Base-by-base conservation (phyloP, 2,329 filamentous ascomycete species). In the Thelonectria rubi region DNA sequence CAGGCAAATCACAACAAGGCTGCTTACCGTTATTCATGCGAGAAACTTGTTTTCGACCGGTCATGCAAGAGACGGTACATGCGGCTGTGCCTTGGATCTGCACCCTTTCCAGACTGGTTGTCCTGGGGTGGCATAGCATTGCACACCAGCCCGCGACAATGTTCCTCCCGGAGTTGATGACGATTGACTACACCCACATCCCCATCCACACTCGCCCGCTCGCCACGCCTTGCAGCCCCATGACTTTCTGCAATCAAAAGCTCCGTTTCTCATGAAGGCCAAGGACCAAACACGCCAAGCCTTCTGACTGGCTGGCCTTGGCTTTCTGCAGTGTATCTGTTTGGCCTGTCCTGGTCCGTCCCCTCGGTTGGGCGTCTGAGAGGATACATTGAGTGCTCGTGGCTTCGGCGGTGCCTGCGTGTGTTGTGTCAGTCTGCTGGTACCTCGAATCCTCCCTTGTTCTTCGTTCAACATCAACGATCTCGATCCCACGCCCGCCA, bases 401-500 rank as follows among this genome's bases (percentile, higher is more conserved):
- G 21, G 32, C 51, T 51, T 51, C 30, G 42, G 10, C 14, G 37
- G 54, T 37, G 46, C 37, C 24, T 39, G 32, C 20, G 26, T 42
- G 32, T 48, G 26, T 20, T 43, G 40, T 61, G 48, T 53, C 53
- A 53, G 21, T 51, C 47, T 42, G 40, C 24, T 45, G 26, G 26
- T 30, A 30, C 52, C 48, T 24, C 14, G 26, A 26, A 21, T 45
- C 46, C 45, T 39, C 26, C 34, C 50, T 49, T 32, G 3, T 3
- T n/a, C 39, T 45, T 18, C 21, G 10, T 43, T 46, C 47, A 56
- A 53, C 42, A 53, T 40, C 30, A 30, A 10, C 40, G 11, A 60
- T 60, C 58, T 60, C 52, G 58, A 60, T 60, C 52, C 47, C 21
- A 17, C 45, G 32, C 24, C n/a, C 34, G 24, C 39, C 47, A 47